Percentiles rank a stretch among this genome's conserved stretches.
These are phyloP conservation scores for Chlorophyllum brunneum DNA, from an alignment of 768 basidiomycete genomes.

Conservation along the genomic window DNA sequence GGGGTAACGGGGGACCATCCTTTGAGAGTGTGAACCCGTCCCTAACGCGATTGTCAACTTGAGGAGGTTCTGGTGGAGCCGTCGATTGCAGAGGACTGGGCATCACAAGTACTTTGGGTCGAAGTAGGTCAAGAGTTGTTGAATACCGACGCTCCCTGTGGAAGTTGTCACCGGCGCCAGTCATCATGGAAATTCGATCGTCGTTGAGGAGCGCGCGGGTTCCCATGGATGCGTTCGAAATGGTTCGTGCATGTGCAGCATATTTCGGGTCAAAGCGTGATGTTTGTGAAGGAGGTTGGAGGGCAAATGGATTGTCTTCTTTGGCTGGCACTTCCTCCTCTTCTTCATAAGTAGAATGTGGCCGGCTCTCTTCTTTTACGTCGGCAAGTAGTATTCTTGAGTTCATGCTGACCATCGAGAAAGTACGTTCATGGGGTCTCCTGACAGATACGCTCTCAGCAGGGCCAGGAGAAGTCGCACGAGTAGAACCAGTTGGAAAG, in stretches of 20 bases:
- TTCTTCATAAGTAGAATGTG: conserved; percentile 29
- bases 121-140: conserved; percentile 65
- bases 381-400: conserved; percentile 41
- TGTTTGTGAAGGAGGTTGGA: conserved; percentile 60
- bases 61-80: conserved; percentile 28
- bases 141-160: conserved; percentile 59
- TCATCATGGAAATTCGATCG: conserved; percentile 34
- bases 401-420: conserved; percentile 49
- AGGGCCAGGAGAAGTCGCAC: conserved; percentile 42
- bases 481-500: conserved; percentile 56
- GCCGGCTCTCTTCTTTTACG: conserved; percentile 27
- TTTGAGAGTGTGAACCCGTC: conserved; percentile 62
- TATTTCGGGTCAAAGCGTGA: conserved; percentile 84
- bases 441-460: conserved; percentile 13
- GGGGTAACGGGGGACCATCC: conserved; percentile 78
- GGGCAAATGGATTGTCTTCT: conserved; percentile 64
- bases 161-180: conserved; percentile 27
- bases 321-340: conserved; percentile 18
- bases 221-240: conserved; percentile 64
- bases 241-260: conserved; percentile 49
- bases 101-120: conserved; percentile 94
- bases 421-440: conserved; percentile 37
- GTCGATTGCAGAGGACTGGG: conserved; percentile 75
- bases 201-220: conserved; percentile 59
- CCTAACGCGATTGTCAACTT: conserved; percentile 30